Evolutionary conservation across 2,329 filamentous ascomycete genomes (phyloP).

Genomic region (Tolypocladium endophyticum): DNA sequence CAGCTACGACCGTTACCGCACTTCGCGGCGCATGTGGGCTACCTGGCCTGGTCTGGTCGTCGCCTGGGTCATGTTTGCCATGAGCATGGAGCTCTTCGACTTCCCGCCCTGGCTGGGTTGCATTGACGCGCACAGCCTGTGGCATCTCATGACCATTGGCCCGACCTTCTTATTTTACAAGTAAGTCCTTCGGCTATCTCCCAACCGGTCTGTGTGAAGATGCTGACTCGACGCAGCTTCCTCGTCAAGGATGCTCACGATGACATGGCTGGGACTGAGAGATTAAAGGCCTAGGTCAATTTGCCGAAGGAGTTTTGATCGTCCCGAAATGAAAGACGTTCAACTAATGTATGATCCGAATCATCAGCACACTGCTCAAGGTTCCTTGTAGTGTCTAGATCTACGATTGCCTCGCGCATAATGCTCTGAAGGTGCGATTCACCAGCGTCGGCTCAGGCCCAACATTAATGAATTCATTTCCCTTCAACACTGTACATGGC

Average conservation of each 20-base stretch:
- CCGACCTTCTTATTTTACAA: slow-evolving; percentile 90
- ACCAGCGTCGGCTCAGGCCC: not conserved
- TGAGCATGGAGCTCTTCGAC: slow-evolving; percentile 92
- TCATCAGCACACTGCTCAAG: not conserved
- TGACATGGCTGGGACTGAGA: slow-evolving; percentile 58
- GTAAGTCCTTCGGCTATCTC: slow-evolving; percentile 43
- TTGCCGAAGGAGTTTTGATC: not conserved
- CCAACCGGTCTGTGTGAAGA: not conserved
- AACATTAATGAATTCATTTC: not conserved
- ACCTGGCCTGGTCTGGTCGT: slow-evolving; percentile 86
- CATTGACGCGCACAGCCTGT: slow-evolving; percentile 88
- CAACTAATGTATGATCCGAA: not conserved
- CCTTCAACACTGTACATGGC: not conserved
- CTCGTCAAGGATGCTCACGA: slow-evolving; percentile 76
- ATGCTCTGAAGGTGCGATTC: not conserved
- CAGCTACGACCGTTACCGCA: slow-evolving; percentile 62
- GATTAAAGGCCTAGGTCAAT: slow-evolving; percentile 50
- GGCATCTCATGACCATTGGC: slow-evolving; percentile 87
- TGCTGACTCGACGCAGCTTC: slow-evolving; percentile 48
- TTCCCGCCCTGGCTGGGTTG: slow-evolving; percentile 76
- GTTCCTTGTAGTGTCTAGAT: not conserved
- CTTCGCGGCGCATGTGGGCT: slow-evolving; percentile 66
- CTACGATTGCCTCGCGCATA: not conserved
- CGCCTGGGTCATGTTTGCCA: slow-evolving; percentile 81
- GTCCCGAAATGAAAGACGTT: not conserved